Evolutionary conservation across 306 rosid species (phyloP).

Genomic region (Sechiopsis laciniata): DNA sequence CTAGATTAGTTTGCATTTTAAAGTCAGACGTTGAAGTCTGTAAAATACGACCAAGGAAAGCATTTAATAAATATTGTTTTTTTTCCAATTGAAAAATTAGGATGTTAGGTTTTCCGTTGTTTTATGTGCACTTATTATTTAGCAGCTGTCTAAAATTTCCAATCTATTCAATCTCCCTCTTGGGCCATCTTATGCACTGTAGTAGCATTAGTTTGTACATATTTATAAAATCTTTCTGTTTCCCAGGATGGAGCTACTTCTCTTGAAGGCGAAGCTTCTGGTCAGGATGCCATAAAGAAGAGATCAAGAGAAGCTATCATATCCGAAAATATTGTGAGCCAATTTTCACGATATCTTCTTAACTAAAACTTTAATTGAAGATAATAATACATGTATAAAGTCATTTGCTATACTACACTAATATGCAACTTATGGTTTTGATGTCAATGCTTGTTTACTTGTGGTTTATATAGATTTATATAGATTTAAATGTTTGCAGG

Average conservation of each 20-base stretch:
- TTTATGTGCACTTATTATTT: not conserved
- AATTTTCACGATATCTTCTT: not conserved
- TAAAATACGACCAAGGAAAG: not conserved
- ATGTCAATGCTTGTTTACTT: conserved; percentile 17
- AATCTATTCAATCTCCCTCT: not conserved
- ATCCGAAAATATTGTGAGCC: conserved; percentile 44
- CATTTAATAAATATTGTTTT: not conserved
- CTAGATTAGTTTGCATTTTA: not conserved
- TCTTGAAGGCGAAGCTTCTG: conserved; percentile 35
- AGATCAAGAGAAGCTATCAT: conserved; percentile 37
- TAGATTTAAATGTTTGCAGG: conserved; percentile 33
- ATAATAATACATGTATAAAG: not conserved
- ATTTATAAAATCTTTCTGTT: not conserved
- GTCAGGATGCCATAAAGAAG: conserved; percentile 41
- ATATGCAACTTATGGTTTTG: not conserved
- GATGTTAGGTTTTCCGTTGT: not conserved
- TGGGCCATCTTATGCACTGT: not conserved
- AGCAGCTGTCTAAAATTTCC: not conserved
- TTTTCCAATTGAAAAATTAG: not conserved
- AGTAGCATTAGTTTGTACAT: conserved; percentile 2
- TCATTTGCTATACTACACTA: not conserved
- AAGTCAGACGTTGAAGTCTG: not conserved
- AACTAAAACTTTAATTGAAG: not conserved
- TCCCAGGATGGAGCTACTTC: conserved; percentile 56
- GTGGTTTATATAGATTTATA: conserved; percentile 19